Percentiles rank a stretch among this genome's conserved stretches.
Conservation (phyloP, 768 basidiomycete genomes). For the Panellus pusillus region DNA sequence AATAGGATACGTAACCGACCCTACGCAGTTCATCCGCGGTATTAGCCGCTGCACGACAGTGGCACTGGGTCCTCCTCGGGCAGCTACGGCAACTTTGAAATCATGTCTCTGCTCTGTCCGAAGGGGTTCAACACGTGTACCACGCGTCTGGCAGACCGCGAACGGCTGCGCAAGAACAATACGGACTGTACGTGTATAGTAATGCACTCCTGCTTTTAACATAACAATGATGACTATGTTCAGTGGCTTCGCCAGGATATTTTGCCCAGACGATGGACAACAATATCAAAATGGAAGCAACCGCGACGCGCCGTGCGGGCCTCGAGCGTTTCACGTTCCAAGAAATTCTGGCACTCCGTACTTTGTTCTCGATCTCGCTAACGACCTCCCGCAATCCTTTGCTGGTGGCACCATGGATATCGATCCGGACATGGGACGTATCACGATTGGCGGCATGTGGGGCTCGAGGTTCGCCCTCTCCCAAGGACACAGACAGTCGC, state of each 20-base stretch:
- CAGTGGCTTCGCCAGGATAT: conserved; percentile 70
- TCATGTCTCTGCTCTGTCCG: conserved; percentile 67
- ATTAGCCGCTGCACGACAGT: conserved; percentile 66
- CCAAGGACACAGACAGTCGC: not conserved
- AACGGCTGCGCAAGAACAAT: conserved; percentile 59
- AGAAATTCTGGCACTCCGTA: conserved; percentile 52
- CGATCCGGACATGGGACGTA: conserved; percentile 54
- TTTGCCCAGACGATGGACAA: conserved; percentile 67
- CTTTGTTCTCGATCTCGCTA: conserved; percentile 65
- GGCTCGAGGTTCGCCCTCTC: conserved; percentile 52
- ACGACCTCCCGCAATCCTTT: conserved; percentile 63
- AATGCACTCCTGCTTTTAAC: not conserved
- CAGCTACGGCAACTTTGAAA: conserved; percentile 61
- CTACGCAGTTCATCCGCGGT: conserved; percentile 58
- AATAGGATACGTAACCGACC: conserved; percentile 62
- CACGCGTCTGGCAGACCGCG: conserved; percentile 52
- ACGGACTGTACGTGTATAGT: conserved; percentile 58
- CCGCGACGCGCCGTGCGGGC: conserved; percentile 66
- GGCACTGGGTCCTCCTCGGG: conserved; percentile 69
- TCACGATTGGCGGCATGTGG: conserved; percentile 61
- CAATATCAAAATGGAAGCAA: conserved; percentile 69
- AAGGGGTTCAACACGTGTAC: conserved; percentile 63
- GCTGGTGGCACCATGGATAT: conserved; percentile 63
- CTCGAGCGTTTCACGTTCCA: conserved; percentile 71
- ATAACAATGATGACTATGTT: not conserved